A percentile compares a stretch with the other conserved stretches of the same genome.
Conservation (phyloP, 2,329 filamentous ascomycete species). For the Phoma sp. region DNA sequence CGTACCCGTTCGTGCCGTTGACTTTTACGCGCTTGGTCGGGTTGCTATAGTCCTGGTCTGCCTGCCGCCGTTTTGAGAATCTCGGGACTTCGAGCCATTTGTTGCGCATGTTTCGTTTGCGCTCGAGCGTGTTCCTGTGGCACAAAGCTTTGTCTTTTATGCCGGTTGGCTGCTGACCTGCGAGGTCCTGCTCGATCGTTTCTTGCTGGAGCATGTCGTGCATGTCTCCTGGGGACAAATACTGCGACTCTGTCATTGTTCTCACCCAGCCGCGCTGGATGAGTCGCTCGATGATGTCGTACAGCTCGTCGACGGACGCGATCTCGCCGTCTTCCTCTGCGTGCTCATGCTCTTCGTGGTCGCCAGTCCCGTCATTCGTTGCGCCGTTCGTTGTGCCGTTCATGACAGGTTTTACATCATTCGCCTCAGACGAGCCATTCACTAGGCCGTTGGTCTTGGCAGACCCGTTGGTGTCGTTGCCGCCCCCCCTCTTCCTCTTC, state of each 20-base stretch:
- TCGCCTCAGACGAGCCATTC: constrained; percentile 1
- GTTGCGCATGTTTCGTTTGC: constrained; percentile 60
- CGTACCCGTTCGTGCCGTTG: constrained; percentile 31
- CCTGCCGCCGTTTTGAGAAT: constrained; percentile 29
- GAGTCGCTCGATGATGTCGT: constrained; percentile 54
- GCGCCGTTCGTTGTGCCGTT: constrained; percentile 22
- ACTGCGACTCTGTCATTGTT: constrained; percentile 60
- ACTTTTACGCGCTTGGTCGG: constrained; percentile 43
- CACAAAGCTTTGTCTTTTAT: constrained; percentile 71
- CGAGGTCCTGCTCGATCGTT: constrained; percentile 62
- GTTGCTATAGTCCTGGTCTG: constrained; percentile 25
- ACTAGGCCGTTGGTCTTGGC: constrained; percentile 19
- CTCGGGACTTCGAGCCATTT: constrained; percentile 43
- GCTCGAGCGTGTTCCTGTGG: constrained; percentile 61
- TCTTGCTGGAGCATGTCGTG: constrained; percentile 67
- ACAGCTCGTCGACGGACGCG: constrained; percentile 49
- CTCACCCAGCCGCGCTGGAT: constrained; percentile 73
- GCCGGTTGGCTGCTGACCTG: constrained; percentile 61
- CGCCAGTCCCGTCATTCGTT: constrained; percentile 15
- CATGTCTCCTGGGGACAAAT: constrained; percentile 63
- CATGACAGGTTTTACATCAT: constrained; percentile 4
- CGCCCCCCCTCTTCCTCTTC: constrained; percentile 34
- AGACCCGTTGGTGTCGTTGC: constrained; percentile 28
- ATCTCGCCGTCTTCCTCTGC: constrained; percentile 38
- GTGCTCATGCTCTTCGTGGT: constrained; percentile 10